These are phyloP conservation scores for Phytophthora pisi DNA, from an alignment of 352 stramenopile species.

Conservation along the genomic window DNA sequence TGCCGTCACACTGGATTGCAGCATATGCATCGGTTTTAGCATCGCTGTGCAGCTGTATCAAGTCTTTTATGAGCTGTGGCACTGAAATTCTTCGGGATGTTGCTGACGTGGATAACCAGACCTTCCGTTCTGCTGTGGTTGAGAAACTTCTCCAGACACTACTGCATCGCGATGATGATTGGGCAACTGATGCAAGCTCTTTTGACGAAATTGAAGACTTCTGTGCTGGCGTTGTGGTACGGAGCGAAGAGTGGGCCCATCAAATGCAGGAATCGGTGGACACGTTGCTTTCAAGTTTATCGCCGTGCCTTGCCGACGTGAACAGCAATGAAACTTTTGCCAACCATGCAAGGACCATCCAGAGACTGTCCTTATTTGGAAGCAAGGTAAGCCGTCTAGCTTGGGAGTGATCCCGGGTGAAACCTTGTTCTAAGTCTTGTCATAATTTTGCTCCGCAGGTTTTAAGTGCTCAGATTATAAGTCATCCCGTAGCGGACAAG, in stretches of 20 bases:
- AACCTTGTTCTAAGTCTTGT: slow-evolving; percentile 7
- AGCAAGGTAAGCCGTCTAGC: slow-evolving; percentile 38
- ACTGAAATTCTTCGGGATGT: slow-evolving; percentile 21
- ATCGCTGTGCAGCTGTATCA: slow-evolving; percentile 37
- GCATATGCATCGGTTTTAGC: slow-evolving; percentile 35
- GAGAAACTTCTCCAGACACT: slow-evolving; percentile 32
- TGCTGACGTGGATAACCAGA: slow-evolving; percentile 27
- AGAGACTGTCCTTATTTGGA: slow-evolving; percentile 28
- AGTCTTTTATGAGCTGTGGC: slow-evolving; percentile 15
- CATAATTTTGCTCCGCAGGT: slow-evolving; percentile 11
- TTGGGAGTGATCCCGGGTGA: background rate
- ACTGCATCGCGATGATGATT: slow-evolving; percentile 18
- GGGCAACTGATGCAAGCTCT: slow-evolving; percentile 13
- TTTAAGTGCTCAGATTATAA: slow-evolving; percentile 28
- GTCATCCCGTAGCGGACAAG: slow-evolving; percentile 19
- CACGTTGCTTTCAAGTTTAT: slow-evolving; percentile 23
- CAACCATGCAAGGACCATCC: slow-evolving; percentile 23
- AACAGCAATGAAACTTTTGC: slow-evolving; percentile 22
- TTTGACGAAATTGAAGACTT: slow-evolving; percentile 38
- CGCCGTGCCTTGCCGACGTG: slow-evolving; percentile 17
- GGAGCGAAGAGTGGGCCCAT: slow-evolving; percentile 22
- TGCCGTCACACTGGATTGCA: slow-evolving; percentile 22
- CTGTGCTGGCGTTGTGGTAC: slow-evolving; percentile 24
- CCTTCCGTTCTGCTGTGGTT: slow-evolving; percentile 25
- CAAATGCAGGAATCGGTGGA: slow-evolving; percentile 32